Evolutionary conservation across 169 alveolate genomes (phyloP).

Genomic region (Cryptosporidium bovis): DNA sequence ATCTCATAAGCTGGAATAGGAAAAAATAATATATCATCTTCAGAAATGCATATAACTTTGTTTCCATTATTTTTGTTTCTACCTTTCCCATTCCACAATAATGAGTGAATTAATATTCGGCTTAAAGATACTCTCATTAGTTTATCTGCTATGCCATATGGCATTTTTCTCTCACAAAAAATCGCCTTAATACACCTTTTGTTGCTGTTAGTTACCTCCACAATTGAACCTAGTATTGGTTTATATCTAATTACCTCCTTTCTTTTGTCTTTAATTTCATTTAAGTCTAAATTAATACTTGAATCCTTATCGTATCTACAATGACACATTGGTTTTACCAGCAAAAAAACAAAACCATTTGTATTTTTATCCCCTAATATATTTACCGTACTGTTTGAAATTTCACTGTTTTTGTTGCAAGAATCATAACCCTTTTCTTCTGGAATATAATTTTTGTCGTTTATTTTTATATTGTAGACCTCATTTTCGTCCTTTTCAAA

Average conservation of each 20-base stretch:
- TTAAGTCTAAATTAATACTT: no score
- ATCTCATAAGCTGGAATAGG: slow-evolving; percentile 56
- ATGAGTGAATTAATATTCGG: slow-evolving; percentile 24
- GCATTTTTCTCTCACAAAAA: slow-evolving; percentile 41
- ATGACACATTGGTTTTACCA: slow-evolving; percentile 7
- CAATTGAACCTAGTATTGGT: slow-evolving; percentile 20
- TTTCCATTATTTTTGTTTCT: background rate
- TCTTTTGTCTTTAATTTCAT: background rate
- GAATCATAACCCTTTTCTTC: background rate
- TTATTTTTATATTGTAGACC: background rate
- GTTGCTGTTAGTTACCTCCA: slow-evolving; percentile 17
- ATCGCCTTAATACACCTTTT: slow-evolving; percentile 16
- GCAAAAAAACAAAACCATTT: slow-evolving; percentile 12
- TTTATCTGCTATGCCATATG: slow-evolving; percentile 11
- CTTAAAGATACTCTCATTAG: slow-evolving; percentile 2
- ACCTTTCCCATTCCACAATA: slow-evolving; percentile 4
- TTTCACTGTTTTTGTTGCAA: background rate
- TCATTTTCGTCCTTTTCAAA: slow-evolving; percentile 12
- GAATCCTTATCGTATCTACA: no score
- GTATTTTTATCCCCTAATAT: slow-evolving; percentile 11
- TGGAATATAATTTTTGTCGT: no score
- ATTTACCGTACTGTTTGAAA: background rate
- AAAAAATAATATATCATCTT: slow-evolving; percentile 19
- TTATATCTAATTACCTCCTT: background rate
- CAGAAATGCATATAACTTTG: background rate